These are phyloP conservation scores for Magnusiomyces suaveolens DNA, from an alignment of 1,139 yeast species.

Conservation along the genomic window DNA sequence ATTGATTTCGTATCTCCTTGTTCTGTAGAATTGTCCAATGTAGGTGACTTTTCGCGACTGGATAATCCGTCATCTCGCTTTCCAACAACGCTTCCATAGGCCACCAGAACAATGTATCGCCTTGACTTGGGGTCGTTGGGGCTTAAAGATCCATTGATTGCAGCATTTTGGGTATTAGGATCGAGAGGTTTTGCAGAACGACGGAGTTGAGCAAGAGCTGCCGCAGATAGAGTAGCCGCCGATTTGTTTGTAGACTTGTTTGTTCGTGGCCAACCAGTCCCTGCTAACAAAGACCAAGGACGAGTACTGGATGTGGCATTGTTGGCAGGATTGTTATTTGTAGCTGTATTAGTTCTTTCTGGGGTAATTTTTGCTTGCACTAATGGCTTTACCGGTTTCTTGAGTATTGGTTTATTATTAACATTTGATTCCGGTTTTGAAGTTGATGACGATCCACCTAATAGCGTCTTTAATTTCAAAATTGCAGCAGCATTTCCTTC, in stretches of 20 bases:
- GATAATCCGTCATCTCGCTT: slow-evolving; percentile 24
- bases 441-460: background rate
- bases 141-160: background rate
- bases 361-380: slow-evolving; percentile 2
- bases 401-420: too few species aligned
- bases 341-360: slow-evolving; percentile 1
- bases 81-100: slow-evolving; percentile 3
- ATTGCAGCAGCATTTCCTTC: slow-evolving; percentile 10
- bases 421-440: background rate
- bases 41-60: too few species aligned
- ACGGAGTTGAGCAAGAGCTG: slow-evolving; percentile 6
- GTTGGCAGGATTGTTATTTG: background rate
- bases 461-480: slow-evolving; percentile 10
- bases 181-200: slow-evolving; percentile 5
- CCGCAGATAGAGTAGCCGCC: background rate
- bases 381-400: slow-evolving; percentile 7
- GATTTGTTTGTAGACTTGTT: background rate
- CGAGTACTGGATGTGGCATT: background rate
- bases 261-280: background rate
- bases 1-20: slow-evolving; percentile 33
- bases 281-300: background rate
- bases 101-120: slow-evolving; percentile 4
- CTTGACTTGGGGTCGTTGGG: background rate
- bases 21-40: too few species aligned
- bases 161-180: slow-evolving; percentile 1